Conservation (phyloP, 495 filamentous ascomycete genomes). For the Penicillium daleae region DNA sequence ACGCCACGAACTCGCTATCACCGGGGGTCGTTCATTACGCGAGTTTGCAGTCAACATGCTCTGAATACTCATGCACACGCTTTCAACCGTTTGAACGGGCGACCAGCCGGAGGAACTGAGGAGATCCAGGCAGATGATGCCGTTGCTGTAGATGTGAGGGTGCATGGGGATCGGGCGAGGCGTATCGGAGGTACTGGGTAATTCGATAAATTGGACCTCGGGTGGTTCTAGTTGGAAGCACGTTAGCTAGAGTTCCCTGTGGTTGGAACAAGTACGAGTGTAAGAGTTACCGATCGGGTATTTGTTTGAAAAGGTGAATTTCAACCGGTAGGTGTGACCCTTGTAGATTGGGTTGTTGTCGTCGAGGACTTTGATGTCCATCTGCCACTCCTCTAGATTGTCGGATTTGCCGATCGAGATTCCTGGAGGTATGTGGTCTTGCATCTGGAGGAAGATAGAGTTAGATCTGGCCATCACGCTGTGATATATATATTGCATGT, state of each 20-base stretch:
- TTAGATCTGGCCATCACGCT: not conserved
- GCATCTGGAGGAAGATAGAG: slow-evolving; percentile 35
- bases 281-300: slow-evolving; percentile 82
- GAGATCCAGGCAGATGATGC: slow-evolving; percentile 96
- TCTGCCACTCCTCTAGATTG: slow-evolving; percentile 84
- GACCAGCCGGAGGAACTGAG: slow-evolving; percentile 88
- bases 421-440: slow-evolving; percentile 62
- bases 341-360: slow-evolving; percentile 92
- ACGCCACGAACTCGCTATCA: slow-evolving; percentile 81
- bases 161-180: slow-evolving; percentile 85
- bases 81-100: slow-evolving; percentile 95
- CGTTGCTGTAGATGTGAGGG: slow-evolving; percentile 97
- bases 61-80: slow-evolving; percentile 95
- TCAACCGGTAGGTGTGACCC: slow-evolving; percentile 79
- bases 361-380: slow-evolving; percentile 92
- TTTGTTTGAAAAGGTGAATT: slow-evolving; percentile 77
- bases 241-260: not conserved
- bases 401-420: slow-evolving; percentile 81
- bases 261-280: not conserved
- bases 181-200: slow-evolving; percentile 45
- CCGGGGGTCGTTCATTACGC: slow-evolving; percentile 83
- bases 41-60: slow-evolving; percentile 96
- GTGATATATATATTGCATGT: not conserved
- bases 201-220: slow-evolving; percentile 83
- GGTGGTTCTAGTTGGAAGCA: slow-evolving; percentile 68